Base-by-base conservation (phyloP, 345 rosid species). In the Bruguiera sexangula region DNA sequence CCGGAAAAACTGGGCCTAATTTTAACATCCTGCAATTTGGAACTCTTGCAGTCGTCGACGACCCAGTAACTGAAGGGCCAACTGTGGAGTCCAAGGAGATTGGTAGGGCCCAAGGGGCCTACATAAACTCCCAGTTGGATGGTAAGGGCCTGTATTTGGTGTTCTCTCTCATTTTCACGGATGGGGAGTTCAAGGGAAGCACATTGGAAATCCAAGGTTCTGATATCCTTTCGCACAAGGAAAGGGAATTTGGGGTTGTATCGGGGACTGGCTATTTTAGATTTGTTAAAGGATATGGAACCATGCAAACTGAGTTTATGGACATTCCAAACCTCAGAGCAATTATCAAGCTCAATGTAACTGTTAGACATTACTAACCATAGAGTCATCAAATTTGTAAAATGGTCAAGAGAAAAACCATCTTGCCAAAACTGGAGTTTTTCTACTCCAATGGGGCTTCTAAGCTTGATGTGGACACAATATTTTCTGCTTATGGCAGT, bases 61-160 rank as follows among this genome's bases (percentile, higher is more conserved):
- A 80, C 62, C 79, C 67, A 19, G 82, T 84, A 11, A 84, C 85
- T 0, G 79, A 79, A 21, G 85, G 85, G n/a, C 85, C 87, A 5
- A 68, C 62, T 20, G 51, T 67, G 0, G 78, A 79, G 63, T 82
- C 87, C 21, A 79, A 58, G 24, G 72, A 75, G 58, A 79, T 84
- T 18, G 82, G 85, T 6, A 75, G 84, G 6, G 87, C 84, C 0
- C 87, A 84, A 67, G 85, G 85, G 10, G 26, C 69, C 20, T 84
- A 84, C 51, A 66, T 79, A 27, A 82, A 82, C 75, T 82, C 83
- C 8, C 85, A 84, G 62, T 60, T 75, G 3, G 82, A 82, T 53
- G 85, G 87, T 22, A 84, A 82, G 73, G 82, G 75, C 19, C 30
- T 84, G 70, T 67, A 77, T 65, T 60, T 84, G 85, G 76, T 65